Base-by-base conservation (phyloP, 768 basidiomycete species). In the Phylloporus arenicola region DNA sequence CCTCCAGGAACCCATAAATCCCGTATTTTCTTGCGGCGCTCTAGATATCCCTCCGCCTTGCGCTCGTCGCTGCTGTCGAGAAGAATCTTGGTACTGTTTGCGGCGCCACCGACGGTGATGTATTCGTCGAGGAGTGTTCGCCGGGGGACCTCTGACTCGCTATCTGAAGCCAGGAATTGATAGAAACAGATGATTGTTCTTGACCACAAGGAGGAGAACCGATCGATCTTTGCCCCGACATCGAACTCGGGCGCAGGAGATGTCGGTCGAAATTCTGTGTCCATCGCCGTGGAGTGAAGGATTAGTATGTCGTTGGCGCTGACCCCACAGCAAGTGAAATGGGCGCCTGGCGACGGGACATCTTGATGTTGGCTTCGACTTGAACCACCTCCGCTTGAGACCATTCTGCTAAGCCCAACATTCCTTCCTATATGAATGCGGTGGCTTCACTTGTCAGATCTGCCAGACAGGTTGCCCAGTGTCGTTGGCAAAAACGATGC, bases 161-260 rank as follows among this genome's bases (percentile, higher is more conserved):
- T 47, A 22, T 63, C 64, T 19, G 63, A 65, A 22, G 63, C 56
- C n/a, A 63, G 22, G 52, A 65, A 64, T 14, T 60, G 63, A 52
- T 55, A 53, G 34, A 64, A 60, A 34, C 61, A 63, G 47, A 63
- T 48, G 22, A 63, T 64, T n/a, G 58, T 62, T 31, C 48, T 57
- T 4, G 61, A 60, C 17, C 60, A 9, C 38, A 57, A 45, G 1
- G 51, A 45, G 1, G 55, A 64, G 51, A 57, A 65, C 19, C 38
- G 46, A n/a, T 62, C 62, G 31, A 64, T 61, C 59, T n/a, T 53
- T 7, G 25, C 37, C 3, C 59, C 48, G 35, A 64, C 59, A 9
- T 64, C 50, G 44, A 58, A 58, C 25, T 53, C 46, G 9, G 51
- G n/a, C 4, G 3, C 7, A 16, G 51, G 50, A 38, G 49, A 47